These are phyloP conservation scores for Trichoderma atrobrunneum DNA, from an alignment of 2,329 filamentous ascomycete genomes.

Conservation along the genomic window DNA sequence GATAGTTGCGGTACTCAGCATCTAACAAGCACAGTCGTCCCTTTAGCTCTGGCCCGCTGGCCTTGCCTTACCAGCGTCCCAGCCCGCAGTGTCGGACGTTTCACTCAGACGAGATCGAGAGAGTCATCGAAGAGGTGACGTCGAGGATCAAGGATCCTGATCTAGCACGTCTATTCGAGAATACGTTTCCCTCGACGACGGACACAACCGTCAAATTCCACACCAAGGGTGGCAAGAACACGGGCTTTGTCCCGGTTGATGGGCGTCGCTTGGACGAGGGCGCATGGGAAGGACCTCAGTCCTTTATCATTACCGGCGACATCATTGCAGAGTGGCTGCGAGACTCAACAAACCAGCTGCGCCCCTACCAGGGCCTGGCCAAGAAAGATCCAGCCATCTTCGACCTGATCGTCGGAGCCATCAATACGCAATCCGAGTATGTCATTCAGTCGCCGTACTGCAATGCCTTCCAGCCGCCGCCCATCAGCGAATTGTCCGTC, in stretches of 20 bases:
- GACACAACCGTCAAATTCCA: conserved; percentile 91
- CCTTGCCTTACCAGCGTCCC: conserved; percentile 83
- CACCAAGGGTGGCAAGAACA: conserved; percentile 55
- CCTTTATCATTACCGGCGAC: conserved; percentile 89
- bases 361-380: conserved; percentile 82
- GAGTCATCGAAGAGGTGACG: conserved; percentile 80
- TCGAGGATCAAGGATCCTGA: conserved; percentile 79
- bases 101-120: conserved; percentile 78
- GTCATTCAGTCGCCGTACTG: conserved; percentile 95
- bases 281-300: conserved; percentile 80
- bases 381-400: conserved; percentile 76
- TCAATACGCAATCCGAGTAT: conserved; percentile 94
- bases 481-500: conserved; percentile 70
- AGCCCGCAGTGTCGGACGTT: conserved; percentile 82
- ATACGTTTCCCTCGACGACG: conserved; percentile 81
- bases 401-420: conserved; percentile 82
- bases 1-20: not conserved
- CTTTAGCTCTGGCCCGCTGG: conserved; percentile 73
- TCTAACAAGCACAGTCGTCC: conserved; percentile 58
- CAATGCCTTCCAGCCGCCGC: conserved; percentile 95
- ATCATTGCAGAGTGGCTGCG: conserved; percentile 92
- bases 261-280: conserved; percentile 46
- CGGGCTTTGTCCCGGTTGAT: conserved; percentile 36
- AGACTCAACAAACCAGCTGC: conserved; percentile 89
- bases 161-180: conserved; percentile 88